Evolutionary conservation across 768 basidiomycete genomes (phyloP), one percentile per base, ranked within the genome.

Genomic region (Hypholoma fasciculare): DNA sequence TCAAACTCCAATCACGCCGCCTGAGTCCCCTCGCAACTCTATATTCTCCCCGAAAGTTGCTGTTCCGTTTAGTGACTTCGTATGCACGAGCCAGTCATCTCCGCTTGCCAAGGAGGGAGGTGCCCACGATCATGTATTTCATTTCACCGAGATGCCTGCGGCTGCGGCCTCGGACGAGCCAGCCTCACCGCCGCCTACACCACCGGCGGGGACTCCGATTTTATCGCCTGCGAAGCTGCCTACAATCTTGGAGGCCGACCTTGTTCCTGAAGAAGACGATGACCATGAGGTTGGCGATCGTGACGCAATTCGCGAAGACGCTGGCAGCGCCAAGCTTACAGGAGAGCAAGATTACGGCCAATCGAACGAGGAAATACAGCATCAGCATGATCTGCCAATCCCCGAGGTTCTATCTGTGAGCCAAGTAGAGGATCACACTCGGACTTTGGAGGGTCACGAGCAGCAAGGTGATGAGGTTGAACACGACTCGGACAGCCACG

Each of bases 1-100:
- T 56, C 65, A 68, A 58, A 71, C 71, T 19, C 73, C 73, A 43
- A 72, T 72, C 52, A 75, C 73, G 9, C 73, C 73, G 3, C 73
- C 73, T 12, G 72, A 71, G 26, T 72, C 73, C 12, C 72, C 70
- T 13, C 67, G 67, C 26, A 61, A 67, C 52, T 71, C 70, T n/a
- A 42, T 61, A 20, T 55, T 63, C 5, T 34, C 67, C 26, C 60
- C 62, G 19, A 54, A 58, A 17, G 44, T 52, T 8, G 56, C 57
- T n/a, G 54, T 56, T 44, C 63, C 61, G 23, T 44, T 52, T 19
- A 49, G 37, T 7, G 49, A 52, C n/a, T 23, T 56, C 17, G 27
- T 61, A 17, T 55, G 14, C 38, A n/a, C 46, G 38, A 26, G 46
- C 60, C n/a, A 59, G 39, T 20, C 56, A 48, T 27, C 47, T 54